Base-by-base conservation (phyloP, 495 filamentous ascomycete genomes). In the Penicillium atrosanguineum region DNA sequence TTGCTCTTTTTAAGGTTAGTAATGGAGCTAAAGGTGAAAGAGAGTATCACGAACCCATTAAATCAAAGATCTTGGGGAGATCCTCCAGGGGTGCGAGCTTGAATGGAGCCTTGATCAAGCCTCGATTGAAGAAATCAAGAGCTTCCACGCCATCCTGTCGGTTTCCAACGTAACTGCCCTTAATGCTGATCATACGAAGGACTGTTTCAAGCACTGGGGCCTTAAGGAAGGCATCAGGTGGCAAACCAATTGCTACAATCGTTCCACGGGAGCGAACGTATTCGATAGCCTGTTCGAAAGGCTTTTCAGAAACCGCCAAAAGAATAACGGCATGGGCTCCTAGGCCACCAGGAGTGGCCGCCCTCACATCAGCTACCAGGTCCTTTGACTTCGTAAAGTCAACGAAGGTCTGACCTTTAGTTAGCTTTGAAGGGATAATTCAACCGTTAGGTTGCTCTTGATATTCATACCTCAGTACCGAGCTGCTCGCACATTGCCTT, bases 111-210 rank as follows among this genome's bases (percentile, higher is more conserved):
- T 88, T 86, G 79, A 96, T 88, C 55, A 92, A 65, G 3, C 91
- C 92, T 12, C 88, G 77, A 12, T 78, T 67, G 74, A 83, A 95
- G 78, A 96, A 96, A 60, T 95, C 91, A 50, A 96, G 69, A 7
- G 91, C 91, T 69, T 97, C 92, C 15, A 84, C 77, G 0, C 82
- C 87, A 61, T 97, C 92, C 63, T 87, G 83, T 45, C 89, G 81
- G 69, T 93, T 95, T 37, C 91, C 91, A 57, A 96, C 91, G 62
- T 95, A 96, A 55, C 82, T 88, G 29, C 92, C 92, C 75, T 89
- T 90, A 78, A 97, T 95, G 56, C 67, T 86, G 72, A 96, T 86
- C 89, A 95, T 95, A 60, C 79, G 79, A 54, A 91, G 79, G 21
- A 97, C 91, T 3, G 87, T 87, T 56, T 88, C 80, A 65, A 95